These are phyloP conservation scores for Tricholoma sp. DNA, from an alignment of 768 basidiomycete species.

Conservation along the genomic window DNA sequence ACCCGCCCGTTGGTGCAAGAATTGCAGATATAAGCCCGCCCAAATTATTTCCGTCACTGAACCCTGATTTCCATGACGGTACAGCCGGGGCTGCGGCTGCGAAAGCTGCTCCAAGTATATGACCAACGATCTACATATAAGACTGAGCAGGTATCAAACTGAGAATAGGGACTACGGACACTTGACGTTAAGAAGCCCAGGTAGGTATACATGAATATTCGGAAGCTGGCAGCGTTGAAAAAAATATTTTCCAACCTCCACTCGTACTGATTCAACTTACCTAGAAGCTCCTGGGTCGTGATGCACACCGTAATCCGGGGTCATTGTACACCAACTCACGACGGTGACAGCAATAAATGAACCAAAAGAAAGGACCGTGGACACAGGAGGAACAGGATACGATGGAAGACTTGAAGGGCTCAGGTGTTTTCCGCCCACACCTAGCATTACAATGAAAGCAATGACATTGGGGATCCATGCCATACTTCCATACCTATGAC, in stretches of 20 bases:
- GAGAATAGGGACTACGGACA: slow-evolving; percentile 32
- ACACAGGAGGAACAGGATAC: slow-evolving; percentile 21
- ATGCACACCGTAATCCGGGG: slow-evolving; percentile 41
- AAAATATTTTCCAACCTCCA: background rate
- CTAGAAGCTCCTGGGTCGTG: slow-evolving; percentile 28
- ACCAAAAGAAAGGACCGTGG: slow-evolving; percentile 29
- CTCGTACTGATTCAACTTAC: slow-evolving; percentile 8
- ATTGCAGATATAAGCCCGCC: slow-evolving; percentile 64
- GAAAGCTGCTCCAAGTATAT: slow-evolving; percentile 66
- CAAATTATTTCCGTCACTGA: slow-evolving; percentile 45
- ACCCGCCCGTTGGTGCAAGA: slow-evolving; percentile 53
- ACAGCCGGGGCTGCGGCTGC: slow-evolving; percentile 50
- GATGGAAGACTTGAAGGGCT: slow-evolving; percentile 6
- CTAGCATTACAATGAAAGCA: slow-evolving; percentile 58
- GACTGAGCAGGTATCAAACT: slow-evolving; percentile 11
- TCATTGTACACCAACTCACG: slow-evolving; percentile 39
- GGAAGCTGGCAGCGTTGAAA: slow-evolving; percentile 29
- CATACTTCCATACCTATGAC: slow-evolving; percentile 44
- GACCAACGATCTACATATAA: slow-evolving; percentile 29
- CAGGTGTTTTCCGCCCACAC: slow-evolving; percentile 60
- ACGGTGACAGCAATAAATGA: slow-evolving; percentile 32
- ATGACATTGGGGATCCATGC: slow-evolving; percentile 67
- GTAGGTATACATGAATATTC: slow-evolving; percentile 62
- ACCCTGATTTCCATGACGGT: slow-evolving; percentile 52
- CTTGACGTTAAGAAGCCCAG: slow-evolving; percentile 57